Evolutionary conservation across 2,329 filamentous ascomycete species (phyloP), one percentile per base, ranked within the genome.

Genomic region (Boeremia exigua): DNA sequence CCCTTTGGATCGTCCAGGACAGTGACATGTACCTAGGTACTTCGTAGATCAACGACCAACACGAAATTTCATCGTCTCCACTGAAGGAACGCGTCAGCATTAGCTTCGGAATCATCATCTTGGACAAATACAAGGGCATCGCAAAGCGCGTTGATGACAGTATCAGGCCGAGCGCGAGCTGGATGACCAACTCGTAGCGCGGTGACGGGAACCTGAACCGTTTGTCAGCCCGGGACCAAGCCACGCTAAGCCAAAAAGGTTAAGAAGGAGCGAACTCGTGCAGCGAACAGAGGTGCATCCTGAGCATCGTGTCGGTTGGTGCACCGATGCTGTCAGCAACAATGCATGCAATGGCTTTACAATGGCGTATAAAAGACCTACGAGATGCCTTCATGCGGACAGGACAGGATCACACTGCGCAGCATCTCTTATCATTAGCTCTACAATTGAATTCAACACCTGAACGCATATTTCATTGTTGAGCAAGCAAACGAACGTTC

Each of bases 171-270:
- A 55, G 46, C 34, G 52, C 46, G 46, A 49, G 27, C 14, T 25
- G 4, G 15, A 46, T 49, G 39, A 55, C 46, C 10, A 42, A 49
- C 11, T 30, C 30, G 3, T 8, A 27, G 6, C 12, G 14, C 9
- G 14, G 29, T 10, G 12, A 19, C 47, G 53, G 53, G 34, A 29
- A 50, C 25, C 50, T 46, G 11, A 14, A 25, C 12, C 14, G 39
- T 42, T 50, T 46, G 46, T 50, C 46, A 55, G 46, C 53, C 9
- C 14, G 8, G 14, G 11, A 15, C 43, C 30, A 47, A 46, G n/a
- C 30, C 2, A 4, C 7, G 27, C 50, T 30, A 54, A 45, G 29
- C 44, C n/a, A 6, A 12, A 36, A 36, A n/a, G 10, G 28, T 29
- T 9, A 34, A 42, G 30, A 34, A 39, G 28, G n/a, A 28, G n/a